phyloP scores from a whole-genome alignment of 2,329 filamentous ascomycete genomes.

The Botrytis tulipae region DNA sequence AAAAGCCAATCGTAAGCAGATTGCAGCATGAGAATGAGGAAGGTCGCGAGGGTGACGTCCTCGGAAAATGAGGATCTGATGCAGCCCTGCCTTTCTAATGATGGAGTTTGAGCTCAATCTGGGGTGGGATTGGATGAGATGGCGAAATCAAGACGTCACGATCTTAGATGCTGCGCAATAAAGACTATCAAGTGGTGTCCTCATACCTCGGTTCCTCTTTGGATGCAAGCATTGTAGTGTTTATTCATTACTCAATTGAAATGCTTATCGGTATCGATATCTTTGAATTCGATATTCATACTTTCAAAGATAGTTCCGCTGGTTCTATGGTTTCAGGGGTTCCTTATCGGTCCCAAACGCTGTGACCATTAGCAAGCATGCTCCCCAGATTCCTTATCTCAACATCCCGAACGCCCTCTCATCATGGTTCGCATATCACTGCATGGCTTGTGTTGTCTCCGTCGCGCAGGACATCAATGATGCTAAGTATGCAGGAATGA shows the following conservation, averaged over 20 bases:
- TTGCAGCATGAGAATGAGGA: background rate
- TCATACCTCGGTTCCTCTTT: background rate
- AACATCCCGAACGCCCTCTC: background rate
- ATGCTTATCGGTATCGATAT: background rate
- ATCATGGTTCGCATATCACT: background rate
- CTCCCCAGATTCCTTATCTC: slow-evolving; percentile 19
- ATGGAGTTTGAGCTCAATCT: background rate
- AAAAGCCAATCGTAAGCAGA: background rate
- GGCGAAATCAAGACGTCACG: background rate
- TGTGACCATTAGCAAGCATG: slow-evolving; percentile 11
- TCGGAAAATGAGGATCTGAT: background rate
- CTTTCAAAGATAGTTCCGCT: slow-evolving; percentile 1
- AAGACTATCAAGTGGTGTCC: background rate
- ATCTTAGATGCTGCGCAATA: background rate
- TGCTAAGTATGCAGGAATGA: background rate
- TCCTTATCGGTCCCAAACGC: background rate
- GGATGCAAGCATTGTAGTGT: background rate
- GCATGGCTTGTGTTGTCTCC: background rate
- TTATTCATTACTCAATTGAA: slow-evolving; percentile 5
- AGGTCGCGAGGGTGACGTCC: background rate
- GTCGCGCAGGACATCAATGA: background rate
- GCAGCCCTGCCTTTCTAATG: background rate
- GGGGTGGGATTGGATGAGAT: background rate
- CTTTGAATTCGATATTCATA: background rate
- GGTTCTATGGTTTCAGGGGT: background rate